Evolutionary conservation across 2,329 filamentous ascomycete species (phyloP), one percentile per base, ranked within the genome.

Genomic region (Paramyrothecium sp.): DNA sequence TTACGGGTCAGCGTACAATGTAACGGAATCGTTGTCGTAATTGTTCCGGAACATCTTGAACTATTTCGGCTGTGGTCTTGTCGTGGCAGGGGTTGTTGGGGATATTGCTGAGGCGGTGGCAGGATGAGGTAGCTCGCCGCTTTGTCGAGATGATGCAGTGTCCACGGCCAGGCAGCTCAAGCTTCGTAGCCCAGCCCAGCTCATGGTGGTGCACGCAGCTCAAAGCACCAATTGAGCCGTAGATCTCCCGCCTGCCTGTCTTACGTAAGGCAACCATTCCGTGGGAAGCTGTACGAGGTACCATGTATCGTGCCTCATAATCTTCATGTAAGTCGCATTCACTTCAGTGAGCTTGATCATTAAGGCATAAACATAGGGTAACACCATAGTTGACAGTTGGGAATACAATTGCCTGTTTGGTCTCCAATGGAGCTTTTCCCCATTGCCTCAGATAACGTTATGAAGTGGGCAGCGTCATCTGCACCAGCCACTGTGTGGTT

Each of bases 21-120:
- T 99, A 80, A 98, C 93, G 63, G 94, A 96, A 79, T 99, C 95
- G 87, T 99, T 99, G 82, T 99, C 95, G 85, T 99, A 99, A 80
- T 98, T 98, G 85, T 99, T 99, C 80, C 95, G 87, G 82, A 99
- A 99, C 95, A 99, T 98, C 71, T 71, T 61, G 63, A 52, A 58
- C 49, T 54, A 56, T 55, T 19, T 47, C 46, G 58, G 48, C 56
- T 46, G 47, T 51, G 30, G 61, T 59, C 34, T 61, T 60, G 50
- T 56, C 60, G 58, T 51, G 56, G 59, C 52, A 58, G 61, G 61
- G 61, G 53, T 56, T 59, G 61, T 63, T 61, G 55, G 50, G 58
- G 54, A 60, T 56, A n/a, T 54, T 30, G 57, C 49, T 47, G 53
- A 56, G 54, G 58, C 54, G 61, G 61, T 54, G 63, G 61, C 59